Evolutionary conservation across 2,329 filamentous ascomycete species (phyloP).

Genomic region (Lachnellula suecica): DNA sequence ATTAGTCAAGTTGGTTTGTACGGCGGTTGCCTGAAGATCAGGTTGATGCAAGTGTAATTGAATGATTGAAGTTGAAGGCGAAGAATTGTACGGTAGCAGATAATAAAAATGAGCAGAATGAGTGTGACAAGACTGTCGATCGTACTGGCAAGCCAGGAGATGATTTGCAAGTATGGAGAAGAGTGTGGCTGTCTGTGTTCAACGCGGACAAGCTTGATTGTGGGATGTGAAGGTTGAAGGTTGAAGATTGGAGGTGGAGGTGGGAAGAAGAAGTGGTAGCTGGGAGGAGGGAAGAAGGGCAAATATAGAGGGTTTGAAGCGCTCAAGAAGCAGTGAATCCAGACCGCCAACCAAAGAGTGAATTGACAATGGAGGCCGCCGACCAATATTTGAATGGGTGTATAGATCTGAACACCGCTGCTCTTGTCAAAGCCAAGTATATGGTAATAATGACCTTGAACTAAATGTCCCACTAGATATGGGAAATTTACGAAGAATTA

Average conservation of each 20-base stretch:
- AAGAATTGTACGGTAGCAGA: slow-evolving; percentile 5
- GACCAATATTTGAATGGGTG: too few relatives aligned
- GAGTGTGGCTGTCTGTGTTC: background rate
- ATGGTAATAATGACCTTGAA: too few relatives aligned
- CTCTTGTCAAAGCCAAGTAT: too few relatives aligned
- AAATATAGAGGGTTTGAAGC: background rate
- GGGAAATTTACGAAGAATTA: too few relatives aligned
- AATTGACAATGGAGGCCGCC: too few relatives aligned
- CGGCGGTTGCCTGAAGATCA: background rate
- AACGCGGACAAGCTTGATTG: background rate
- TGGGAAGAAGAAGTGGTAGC: slow-evolving; percentile 1
- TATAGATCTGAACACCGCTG: too few relatives aligned
- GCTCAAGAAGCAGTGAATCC: background rate
- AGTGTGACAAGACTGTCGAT: background rate
- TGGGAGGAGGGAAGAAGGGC: background rate
- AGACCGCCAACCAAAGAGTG: background rate
- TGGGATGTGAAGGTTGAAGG: background rate
- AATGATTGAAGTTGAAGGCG: slow-evolving; percentile 8
- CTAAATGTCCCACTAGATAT: too few relatives aligned
- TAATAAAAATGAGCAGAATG: background rate
- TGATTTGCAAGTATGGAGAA: background rate
- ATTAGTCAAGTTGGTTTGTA: slow-evolving; percentile 17
- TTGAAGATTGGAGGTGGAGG: slow-evolving; percentile 5
- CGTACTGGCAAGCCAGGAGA: background rate
- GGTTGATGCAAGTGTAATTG: background rate